phyloP scores from a whole-genome alignment of 805 yeast genomes.

The Wickerhamiella brachini region DNA sequence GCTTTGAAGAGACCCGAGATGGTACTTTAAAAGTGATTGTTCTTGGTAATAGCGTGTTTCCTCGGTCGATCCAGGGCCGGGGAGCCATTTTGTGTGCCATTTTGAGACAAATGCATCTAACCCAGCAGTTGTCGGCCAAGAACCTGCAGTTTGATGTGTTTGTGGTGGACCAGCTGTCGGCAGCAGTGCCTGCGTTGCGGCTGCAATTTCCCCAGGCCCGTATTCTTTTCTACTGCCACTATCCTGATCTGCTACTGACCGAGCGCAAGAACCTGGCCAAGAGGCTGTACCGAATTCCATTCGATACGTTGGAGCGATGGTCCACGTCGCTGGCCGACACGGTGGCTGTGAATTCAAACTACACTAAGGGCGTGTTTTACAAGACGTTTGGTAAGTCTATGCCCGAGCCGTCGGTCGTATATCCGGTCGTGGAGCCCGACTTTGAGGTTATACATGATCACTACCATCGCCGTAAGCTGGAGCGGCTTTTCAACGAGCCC shows the following conservation, averaged over 20 bases:
- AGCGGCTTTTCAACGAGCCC: conserved; percentile 12
- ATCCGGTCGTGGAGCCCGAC: conserved; percentile 52
- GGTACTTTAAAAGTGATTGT: conserved; percentile 50
- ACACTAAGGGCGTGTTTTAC: conserved; percentile 59
- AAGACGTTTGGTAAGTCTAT: conserved; percentile 37
- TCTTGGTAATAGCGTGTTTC: conserved; percentile 66
- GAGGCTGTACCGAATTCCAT: conserved; percentile 60
- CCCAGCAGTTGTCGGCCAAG: conserved; percentile 29
- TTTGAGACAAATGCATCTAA: conserved; percentile 63
- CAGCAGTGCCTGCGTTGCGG: conserved; percentile 62
- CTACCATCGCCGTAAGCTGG: conserved; percentile 1
- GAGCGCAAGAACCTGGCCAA: conserved; percentile 41
- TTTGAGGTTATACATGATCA: conserved; percentile 4
- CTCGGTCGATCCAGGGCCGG: conserved; percentile 50
- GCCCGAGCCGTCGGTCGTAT: conserved; percentile 39
- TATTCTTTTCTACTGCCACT: conserved; percentile 83
- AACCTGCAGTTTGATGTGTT: conserved; percentile 45
- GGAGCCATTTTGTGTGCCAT: conserved; percentile 75
- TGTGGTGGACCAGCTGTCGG: conserved; percentile 78
- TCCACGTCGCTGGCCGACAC: conserved; percentile 64
- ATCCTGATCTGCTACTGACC: conserved; percentile 79
- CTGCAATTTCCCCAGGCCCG: conserved; percentile 26
- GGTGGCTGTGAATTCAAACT: conserved; percentile 76
- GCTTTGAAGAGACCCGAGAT: conserved; percentile 75
- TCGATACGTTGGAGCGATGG: conserved; percentile 72